Conservation (phyloP, 352 stramenopile genomes). For the Phytophthora ramorum region DNA sequence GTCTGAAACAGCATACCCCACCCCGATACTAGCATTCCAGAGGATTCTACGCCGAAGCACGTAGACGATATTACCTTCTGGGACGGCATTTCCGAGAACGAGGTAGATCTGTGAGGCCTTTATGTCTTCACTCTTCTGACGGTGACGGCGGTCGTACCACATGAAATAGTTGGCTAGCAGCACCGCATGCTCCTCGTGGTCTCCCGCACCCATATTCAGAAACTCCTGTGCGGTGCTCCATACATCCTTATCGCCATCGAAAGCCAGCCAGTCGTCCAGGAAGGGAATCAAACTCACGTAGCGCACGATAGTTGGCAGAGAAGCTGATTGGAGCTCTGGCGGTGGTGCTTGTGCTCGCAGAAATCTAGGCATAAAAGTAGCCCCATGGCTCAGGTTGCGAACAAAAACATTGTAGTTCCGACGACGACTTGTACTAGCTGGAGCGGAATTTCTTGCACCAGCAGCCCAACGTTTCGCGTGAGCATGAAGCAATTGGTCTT, state of each 20-base stretch:
- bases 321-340: constrained; percentile 29
- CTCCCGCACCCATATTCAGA: constrained; percentile 87
- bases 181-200: constrained; percentile 93
- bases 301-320: constrained; percentile 60
- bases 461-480: constrained; percentile 36
- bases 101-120: constrained; percentile 66
- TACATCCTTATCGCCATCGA: constrained; percentile 80
- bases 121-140: constrained; percentile 29
- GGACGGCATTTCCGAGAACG: constrained; percentile 84
- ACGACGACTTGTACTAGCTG: constrained; percentile 23
- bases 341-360: constrained; percentile 81
- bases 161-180: constrained; percentile 92
- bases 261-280: constrained; percentile 90
- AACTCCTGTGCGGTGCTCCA: constrained; percentile 93
- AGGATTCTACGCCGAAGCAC: constrained; percentile 76
- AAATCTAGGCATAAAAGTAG: constrained; percentile 76
- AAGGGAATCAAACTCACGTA: constrained; percentile 94
- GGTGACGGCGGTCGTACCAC: constrained; percentile 72
- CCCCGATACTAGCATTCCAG: constrained; percentile 91
- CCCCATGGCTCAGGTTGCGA: constrained; percentile 68
- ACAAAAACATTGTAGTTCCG: constrained; percentile 82
- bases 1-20: constrained; percentile 79
- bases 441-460: constrained; percentile 21
- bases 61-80: constrained; percentile 91
- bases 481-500: constrained; percentile 29